phyloP scores from a whole-genome alignment of 2,329 filamentous ascomycete genomes.

The Pseudogymnoascus sp. region DNA sequence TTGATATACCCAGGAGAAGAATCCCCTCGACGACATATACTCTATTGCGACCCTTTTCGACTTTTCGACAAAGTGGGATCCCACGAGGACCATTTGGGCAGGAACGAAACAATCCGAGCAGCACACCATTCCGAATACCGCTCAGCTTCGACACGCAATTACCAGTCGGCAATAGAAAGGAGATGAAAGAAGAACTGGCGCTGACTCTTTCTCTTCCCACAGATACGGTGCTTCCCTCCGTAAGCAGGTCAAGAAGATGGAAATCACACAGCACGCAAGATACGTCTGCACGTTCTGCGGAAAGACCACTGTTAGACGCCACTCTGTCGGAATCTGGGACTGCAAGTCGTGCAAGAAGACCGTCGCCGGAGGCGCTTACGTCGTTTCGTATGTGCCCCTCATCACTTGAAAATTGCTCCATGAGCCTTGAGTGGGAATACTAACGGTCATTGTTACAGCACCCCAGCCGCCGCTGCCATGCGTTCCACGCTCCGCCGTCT shows the following conservation, averaged over 20 bases:
- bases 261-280: slow-evolving; percentile 96
- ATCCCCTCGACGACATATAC: slow-evolving; percentile 18
- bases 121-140: not conserved
- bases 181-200: slow-evolving; percentile 1
- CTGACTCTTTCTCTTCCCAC: slow-evolving; percentile 18
- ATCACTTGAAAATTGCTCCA: slow-evolving; percentile 11
- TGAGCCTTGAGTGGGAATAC: not conserved
- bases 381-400: slow-evolving; percentile 73
- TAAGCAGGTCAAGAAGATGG: slow-evolving; percentile 99
- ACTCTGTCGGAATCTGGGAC: slow-evolving; percentile 92
- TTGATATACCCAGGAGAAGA: slow-evolving; percentile 18
- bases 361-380: slow-evolving; percentile 88
- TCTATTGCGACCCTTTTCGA: slow-evolving; percentile 10
- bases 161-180: not conserved
- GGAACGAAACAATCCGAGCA: not conserved
- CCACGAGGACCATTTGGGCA: slow-evolving; percentile 9
- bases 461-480: slow-evolving; percentile 86
- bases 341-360: slow-evolving; percentile 95
- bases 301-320: slow-evolving; percentile 87
- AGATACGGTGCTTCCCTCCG: slow-evolving; percentile 99
- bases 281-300: slow-evolving; percentile 99
- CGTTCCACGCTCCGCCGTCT: slow-evolving; percentile 94
- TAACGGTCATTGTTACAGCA: slow-evolving; percentile 43
- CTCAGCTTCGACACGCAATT: not conserved
- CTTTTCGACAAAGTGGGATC: slow-evolving; percentile 8